Base-by-base conservation (phyloP, 148 eudicot species). In the Dianthus caryophyllus region DNA sequence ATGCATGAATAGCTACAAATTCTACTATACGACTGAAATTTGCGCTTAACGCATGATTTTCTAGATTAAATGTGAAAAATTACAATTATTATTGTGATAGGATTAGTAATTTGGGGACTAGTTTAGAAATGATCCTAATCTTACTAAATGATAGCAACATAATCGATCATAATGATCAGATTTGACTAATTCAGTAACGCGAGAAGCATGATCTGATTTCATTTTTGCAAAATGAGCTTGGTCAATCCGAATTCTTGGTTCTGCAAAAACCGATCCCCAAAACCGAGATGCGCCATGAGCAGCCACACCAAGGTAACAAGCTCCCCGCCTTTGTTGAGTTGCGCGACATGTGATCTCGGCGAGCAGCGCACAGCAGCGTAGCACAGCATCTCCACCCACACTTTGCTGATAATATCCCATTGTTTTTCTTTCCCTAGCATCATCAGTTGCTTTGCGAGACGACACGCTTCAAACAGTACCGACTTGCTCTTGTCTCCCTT, bases 401-500 rank as follows among this genome's bases (percentile, higher is more conserved):
- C 82, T 25, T 75, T 73, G 74, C 66, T 38, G 2, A 65, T 71
- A 0, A 76, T n/a, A 62, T 66, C 71, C 85, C 82, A 79, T 44
- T 73, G 60, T 0, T n/a, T 21, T 0, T n/a, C n/a, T n/a, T 48
- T 20, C 9, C 44, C 69, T 3, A 75, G 8, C 49, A 60, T 36
- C 27, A 54, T 30, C 24, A 81, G 61, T 60, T 72, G 33, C 46
- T 59, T 51, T 0, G 82, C 82, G 50, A 82, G 62, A 9, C 67
- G 73, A 27, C 75, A 69, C 0, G 77, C 80, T 27, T 76, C 78
- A 15, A 73, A 79, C 14, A 76, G 29, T 56, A 82, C 78, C 7
- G 82, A 82, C 15, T 79, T 76, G 52, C 76, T 78, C 18, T 21
- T 59, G 15, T 73, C 80, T 1, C 82, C 82, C 51, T 75, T 69